These are phyloP conservation scores for Silene coronaria DNA, from an alignment of 179 eudicot species.

Conservation along the genomic window DNA sequence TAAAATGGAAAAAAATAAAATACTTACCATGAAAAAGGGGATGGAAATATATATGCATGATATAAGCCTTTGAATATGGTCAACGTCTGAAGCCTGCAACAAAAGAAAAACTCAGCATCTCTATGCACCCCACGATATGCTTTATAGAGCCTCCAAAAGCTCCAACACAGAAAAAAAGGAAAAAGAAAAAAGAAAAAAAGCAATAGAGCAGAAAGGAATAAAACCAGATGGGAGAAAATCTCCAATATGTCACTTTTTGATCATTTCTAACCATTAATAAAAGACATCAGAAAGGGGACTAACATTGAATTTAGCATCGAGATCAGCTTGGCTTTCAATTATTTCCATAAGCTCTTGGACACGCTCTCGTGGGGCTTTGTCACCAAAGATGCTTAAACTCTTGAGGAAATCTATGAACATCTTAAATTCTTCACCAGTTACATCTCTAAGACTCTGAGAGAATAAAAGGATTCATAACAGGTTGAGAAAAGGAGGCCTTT, in stretches of 20 bases:
- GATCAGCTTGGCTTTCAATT: constrained; percentile 91
- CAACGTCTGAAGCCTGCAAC: constrained; percentile 73
- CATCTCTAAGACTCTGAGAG: constrained; percentile 88
- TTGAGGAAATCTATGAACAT: constrained; percentile 93
- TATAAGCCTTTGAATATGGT: constrained; percentile 72
- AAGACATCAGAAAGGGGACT: neutral
- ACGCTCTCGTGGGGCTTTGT: constrained; percentile 74
- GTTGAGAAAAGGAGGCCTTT: neutral
- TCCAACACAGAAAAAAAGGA: neutral
- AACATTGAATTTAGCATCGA: constrained; percentile 75
- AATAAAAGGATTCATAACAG: constrained; percentile 2
- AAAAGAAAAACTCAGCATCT: neutral
- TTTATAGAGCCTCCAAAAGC: neutral
- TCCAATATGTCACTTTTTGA: neutral
- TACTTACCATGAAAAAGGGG: constrained; percentile 67
- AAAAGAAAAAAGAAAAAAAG: neutral
- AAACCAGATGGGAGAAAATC: neutral
- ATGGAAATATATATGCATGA: constrained; percentile 66
- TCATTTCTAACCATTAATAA: neutral
- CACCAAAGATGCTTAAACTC: constrained; percentile 80
- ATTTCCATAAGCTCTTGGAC: constrained; percentile 78
- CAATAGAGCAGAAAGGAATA: neutral
- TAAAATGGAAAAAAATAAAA: constrained; percentile 5
- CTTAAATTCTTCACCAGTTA: constrained; percentile 89
- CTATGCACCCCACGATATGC: neutral